Percentiles rank a stretch among this genome's conserved stretches.
These are phyloP conservation scores for Ananas comosus DNA, from an alignment of 176 grass and related monocot species.

Conservation along the genomic window DNA sequence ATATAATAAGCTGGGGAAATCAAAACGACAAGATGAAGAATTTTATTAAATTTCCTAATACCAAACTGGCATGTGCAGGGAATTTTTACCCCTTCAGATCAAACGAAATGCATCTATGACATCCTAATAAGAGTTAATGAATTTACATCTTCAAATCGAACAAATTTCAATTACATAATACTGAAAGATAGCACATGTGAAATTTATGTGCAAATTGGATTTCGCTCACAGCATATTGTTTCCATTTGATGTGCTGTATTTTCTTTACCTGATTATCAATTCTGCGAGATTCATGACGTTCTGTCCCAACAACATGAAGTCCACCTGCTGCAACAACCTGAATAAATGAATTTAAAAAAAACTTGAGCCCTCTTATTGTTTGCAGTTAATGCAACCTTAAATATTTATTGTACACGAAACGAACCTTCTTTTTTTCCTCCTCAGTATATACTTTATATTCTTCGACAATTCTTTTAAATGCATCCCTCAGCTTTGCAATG, in stretches of 20 bases:
- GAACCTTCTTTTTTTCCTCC: slow-evolving; percentile 87
- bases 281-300: slow-evolving; percentile 94
- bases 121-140: no score
- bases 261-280: slow-evolving; percentile 94
- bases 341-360: slow-evolving; percentile 12
- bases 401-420: slow-evolving; percentile 22
- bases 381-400: slow-evolving; percentile 6
- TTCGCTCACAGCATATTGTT: no score
- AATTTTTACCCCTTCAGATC: not conserved
- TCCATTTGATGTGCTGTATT: not conserved
- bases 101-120: not conserved
- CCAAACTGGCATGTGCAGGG: not conserved
- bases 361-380: not conserved
- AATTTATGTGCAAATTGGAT: no score
- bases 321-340: slow-evolving; percentile 85
- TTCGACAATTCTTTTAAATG: slow-evolving; percentile 69
- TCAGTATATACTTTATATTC: slow-evolving; percentile 91
- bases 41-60: not conserved
- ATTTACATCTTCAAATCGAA: no score
- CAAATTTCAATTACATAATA: no score
- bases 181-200: no score
- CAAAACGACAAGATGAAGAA: not conserved
- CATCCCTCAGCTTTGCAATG: slow-evolving; percentile 76
- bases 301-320: slow-evolving; percentile 89
- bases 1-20: not conserved